These are phyloP conservation scores for Debaryomycetaceae sp. DNA, from an alignment of 1,139 yeast species.

Conservation along the genomic window DNA sequence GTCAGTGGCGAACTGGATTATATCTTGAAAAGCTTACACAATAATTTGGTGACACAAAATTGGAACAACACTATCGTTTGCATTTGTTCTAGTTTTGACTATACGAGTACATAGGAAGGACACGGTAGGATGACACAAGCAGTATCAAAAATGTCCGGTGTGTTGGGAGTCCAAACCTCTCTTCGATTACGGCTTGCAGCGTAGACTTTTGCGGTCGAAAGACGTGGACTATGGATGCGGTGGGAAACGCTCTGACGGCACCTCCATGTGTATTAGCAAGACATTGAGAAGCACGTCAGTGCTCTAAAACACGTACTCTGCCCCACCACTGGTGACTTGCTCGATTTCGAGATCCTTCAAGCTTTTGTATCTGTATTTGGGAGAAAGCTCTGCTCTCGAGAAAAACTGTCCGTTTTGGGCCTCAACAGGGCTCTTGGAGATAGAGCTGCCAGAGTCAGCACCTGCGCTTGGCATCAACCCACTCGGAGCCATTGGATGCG, in stretches of 20 bases:
- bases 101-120: background rate
- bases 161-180: no score
- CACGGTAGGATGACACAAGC: background rate
- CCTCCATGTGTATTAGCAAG: no score
- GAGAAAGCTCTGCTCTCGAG: constrained; percentile 64
- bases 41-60: background rate
- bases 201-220: background rate
- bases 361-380: constrained; percentile 62
- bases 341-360: constrained; percentile 71
- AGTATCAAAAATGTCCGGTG: no score
- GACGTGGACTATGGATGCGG: background rate
- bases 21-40: background rate
- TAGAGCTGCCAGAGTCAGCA: constrained; percentile 10
- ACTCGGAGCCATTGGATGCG: constrained; percentile 53
- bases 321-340: constrained; percentile 74
- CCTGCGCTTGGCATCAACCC: constrained; percentile 45
- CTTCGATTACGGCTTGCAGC: no score
- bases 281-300: no score
- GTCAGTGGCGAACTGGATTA: background rate
- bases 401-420: constrained; percentile 47
- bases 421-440: constrained; percentile 31
- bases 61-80: background rate
- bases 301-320: constrained; percentile 41
- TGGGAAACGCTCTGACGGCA: no score
- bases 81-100: background rate